Conservation (phyloP, 306 rosid genomes). For the Dalbergia cultrata region DNA sequence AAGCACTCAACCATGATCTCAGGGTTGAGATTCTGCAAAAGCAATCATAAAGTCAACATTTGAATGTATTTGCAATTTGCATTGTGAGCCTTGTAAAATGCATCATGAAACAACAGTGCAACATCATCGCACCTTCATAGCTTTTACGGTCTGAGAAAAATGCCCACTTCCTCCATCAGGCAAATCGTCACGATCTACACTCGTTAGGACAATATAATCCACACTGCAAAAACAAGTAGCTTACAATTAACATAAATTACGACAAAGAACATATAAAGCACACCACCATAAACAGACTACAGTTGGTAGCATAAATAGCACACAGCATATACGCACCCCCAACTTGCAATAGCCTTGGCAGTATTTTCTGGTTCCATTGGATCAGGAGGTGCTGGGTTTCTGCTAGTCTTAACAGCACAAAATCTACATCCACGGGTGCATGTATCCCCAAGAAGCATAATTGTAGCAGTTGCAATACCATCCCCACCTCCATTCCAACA, state of each 20-base stretch:
- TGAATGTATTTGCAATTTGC: slow-evolving; percentile 15
- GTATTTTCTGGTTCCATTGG: slow-evolving; percentile 92
- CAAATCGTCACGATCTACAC: slow-evolving; percentile 97
- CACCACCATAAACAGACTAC: background rate
- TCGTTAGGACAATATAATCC: slow-evolving; percentile 88
- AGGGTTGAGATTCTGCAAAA: slow-evolving; percentile 81
- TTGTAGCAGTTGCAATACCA: slow-evolving; percentile 94
- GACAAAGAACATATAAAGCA: background rate
- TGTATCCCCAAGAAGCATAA: slow-evolving; percentile 97
- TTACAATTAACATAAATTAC: slow-evolving; percentile 26
- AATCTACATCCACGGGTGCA: slow-evolving; percentile 97
- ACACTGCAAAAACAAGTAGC: slow-evolving; percentile 58
- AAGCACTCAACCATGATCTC: slow-evolving; percentile 96
- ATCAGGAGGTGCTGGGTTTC: slow-evolving; percentile 93
- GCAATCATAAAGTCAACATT: slow-evolving; percentile 7
- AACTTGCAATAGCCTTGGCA: slow-evolving; percentile 85
- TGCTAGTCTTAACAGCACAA: slow-evolving; percentile 96
- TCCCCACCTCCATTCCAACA: slow-evolving; percentile 99
- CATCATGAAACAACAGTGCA: slow-evolving; percentile 27
- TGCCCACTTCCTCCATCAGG: slow-evolving; percentile 99
- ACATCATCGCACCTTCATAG: slow-evolving; percentile 76
- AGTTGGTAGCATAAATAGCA: background rate
- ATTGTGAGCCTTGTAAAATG: background rate
- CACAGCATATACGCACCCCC: slow-evolving; percentile 70
- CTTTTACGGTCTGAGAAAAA: slow-evolving; percentile 88